A percentile compares a stretch with the other conserved stretches of the same genome.
These are phyloP conservation scores for Curvularia lunata DNA, from an alignment of 2,329 filamentous ascomycete genomes.

Conservation along the genomic window DNA sequence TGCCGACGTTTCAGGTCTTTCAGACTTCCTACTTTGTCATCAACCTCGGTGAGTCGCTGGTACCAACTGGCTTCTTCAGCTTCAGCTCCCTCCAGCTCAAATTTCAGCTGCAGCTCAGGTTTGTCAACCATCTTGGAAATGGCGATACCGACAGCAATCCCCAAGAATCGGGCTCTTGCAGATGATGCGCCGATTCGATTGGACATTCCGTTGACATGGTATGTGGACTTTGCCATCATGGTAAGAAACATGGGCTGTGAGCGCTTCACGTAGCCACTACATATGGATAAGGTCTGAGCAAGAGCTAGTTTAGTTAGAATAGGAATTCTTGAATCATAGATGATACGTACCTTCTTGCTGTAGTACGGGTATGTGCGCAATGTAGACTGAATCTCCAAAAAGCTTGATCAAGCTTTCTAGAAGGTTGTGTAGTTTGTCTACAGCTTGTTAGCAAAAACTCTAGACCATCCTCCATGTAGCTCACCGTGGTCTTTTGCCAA, in stretches of 20 bases:
- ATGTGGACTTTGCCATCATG: conserved; percentile 71
- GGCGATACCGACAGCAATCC: conserved; percentile 84
- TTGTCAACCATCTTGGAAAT: conserved; percentile 69
- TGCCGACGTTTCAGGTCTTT: conserved; percentile 21
- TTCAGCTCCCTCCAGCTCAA: conserved; percentile 80
- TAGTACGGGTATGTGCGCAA: conserved; percentile 81
- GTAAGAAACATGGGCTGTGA: conserved; percentile 69
- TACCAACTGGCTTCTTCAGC: conserved; percentile 78
- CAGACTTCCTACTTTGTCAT: conserved; percentile 66
- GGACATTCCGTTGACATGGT: conserved; percentile 80
- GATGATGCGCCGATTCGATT: conserved; percentile 83
- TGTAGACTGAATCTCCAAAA: conserved; percentile 86
- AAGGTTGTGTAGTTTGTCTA: conserved; percentile 59
- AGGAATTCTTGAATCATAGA: background rate
- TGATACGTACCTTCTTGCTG: conserved; percentile 79
- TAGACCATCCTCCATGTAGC: conserved; percentile 1
- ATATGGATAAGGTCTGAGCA: conserved; percentile 77
- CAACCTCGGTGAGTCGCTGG: conserved; percentile 66
- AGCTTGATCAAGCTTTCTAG: conserved; percentile 72
- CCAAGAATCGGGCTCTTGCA: conserved; percentile 76
- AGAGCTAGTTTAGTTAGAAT: conserved; percentile 63
- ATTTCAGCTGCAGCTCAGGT: conserved; percentile 75
- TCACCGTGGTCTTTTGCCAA: conserved; percentile 51
- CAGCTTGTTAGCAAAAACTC: conserved; percentile 21
- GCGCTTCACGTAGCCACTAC: conserved; percentile 76